Conservation (phyloP, 345 rosid species). For the Luvunga scandens region DNA sequence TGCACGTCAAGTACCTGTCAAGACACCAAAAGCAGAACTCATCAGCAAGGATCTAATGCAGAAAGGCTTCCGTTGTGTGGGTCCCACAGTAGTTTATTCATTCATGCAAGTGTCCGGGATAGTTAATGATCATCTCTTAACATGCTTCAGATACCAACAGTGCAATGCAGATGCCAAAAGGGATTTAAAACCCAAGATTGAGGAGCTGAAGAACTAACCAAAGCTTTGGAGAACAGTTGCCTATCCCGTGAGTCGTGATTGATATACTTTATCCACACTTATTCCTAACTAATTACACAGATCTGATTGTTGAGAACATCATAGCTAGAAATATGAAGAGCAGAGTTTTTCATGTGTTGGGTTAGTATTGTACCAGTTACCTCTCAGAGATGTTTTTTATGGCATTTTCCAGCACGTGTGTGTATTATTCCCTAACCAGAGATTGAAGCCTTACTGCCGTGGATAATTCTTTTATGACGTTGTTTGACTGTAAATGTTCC, state of each 20-base stretch:
- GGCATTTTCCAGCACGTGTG: conserved; percentile 13
- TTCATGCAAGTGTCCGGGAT: conserved; percentile 87
- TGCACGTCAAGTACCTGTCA: conserved; percentile 76
- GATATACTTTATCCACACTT: conserved; percentile 11
- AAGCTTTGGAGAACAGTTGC: conserved; percentile 27
- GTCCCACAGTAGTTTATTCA: conserved; percentile 78
- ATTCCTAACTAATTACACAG: conserved; percentile 19
- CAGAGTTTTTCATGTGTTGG: conserved; percentile 6
- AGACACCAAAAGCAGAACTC: conserved; percentile 83
- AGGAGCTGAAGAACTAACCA: conserved; percentile 19
- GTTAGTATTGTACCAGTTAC: conserved; percentile 2
- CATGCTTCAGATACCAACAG: conserved; percentile 73
- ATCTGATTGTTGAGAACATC: conserved; percentile 12
- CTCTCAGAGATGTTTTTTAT: conserved; percentile 4
- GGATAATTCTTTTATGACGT: not conserved
- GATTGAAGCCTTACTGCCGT: not conserved
- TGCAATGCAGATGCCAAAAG: conserved; percentile 32
- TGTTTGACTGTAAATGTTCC: conserved; percentile 10
- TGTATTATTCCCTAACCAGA: conserved; percentile 26
- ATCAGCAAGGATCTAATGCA: conserved; percentile 91
- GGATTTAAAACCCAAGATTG: conserved; percentile 26
- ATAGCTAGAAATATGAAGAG: conserved; percentile 12
- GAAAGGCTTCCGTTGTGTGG: conserved; percentile 91
- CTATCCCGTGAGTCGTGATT: conserved; percentile 23
- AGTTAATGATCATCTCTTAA: conserved; percentile 72